Base-by-base conservation (phyloP, 2,329 filamentous ascomycete genomes). In the Nannizziopsis barbatae region DNA sequence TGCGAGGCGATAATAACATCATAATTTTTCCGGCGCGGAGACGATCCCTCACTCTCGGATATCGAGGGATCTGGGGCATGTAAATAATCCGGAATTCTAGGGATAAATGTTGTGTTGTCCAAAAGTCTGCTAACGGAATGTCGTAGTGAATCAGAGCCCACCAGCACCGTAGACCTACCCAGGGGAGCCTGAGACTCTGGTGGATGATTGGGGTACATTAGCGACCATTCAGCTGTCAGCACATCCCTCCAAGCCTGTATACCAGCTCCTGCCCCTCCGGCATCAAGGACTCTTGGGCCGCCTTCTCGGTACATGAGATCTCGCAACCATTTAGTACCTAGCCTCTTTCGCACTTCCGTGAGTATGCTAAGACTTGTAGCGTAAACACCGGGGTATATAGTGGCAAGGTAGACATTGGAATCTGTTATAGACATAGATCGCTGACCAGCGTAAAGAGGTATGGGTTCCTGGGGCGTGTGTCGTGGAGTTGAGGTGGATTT, bases 1-100 rank as follows among this genome's bases (percentile, higher is more conserved):
- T 98, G 87, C 1, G 88, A 86, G 0, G 88, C 89, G 54, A 98
- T 82, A 56, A 98, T 86, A 4, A 98, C 68, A 60, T 98, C 92
- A 63, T 83, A 95, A 38, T 79, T 76, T 66, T 96, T 95, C 52
- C 83, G 77, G 2, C 75, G 72, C 14, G 75, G 73, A 5, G 75
- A 71, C 7, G 61, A 55, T 41, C 68, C 57, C 15, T 75, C 72
- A 15, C 77, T 76, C 49, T 86, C 77, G 4, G 86, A 62, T 32
- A 76, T 71, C 4, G 69, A 74, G 50, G 71, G 70, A 14, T 77
- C 74, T 8, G 75, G 72, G 42, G 77, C 77, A 50, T 81, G 82
- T 20, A 87, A 66, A 54, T 90, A 88, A 59, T 96, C 87, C 0
- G 92, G 92, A n/a, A 96, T 70, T 3, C 89, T 81, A 6, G 90